phyloP scores from a whole-genome alignment of 352 stramenopile species.

The Blastocystis sp. region DNA sequence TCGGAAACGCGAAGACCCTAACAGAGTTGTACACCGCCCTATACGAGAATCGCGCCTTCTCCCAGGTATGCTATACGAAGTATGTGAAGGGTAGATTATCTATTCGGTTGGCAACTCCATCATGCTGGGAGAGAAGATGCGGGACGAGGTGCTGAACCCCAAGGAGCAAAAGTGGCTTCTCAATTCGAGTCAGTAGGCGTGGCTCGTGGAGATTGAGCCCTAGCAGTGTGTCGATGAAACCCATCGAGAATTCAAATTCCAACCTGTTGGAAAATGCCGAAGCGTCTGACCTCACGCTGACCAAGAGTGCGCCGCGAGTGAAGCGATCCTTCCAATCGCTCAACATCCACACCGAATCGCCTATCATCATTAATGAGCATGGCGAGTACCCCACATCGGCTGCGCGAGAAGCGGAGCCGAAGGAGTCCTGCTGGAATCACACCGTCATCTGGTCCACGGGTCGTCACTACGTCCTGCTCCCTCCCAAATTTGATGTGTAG shows the following conservation, averaged over 20 bases:
- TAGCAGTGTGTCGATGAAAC: too few relatives aligned
- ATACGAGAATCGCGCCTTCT: slow-evolving; percentile 47
- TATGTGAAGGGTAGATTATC: slow-evolving; percentile 19
- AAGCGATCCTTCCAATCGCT: background rate
- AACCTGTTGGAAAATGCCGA: background rate
- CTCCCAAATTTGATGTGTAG: background rate
- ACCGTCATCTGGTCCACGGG: slow-evolving; percentile 12
- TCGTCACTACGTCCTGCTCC: background rate
- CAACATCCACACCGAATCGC: background rate
- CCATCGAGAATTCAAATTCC: too few relatives aligned
- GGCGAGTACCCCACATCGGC: background rate
- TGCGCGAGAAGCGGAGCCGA: background rate
- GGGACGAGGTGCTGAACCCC: background rate
- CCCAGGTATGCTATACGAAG: background rate
- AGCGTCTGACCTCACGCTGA: background rate
- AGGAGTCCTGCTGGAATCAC: slow-evolving; percentile 28
- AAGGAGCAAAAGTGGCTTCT: background rate
- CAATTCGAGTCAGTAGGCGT: background rate
- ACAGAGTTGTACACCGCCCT: slow-evolving; percentile 19
- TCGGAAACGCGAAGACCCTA: slow-evolving; percentile 5
- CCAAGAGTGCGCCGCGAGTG: background rate
- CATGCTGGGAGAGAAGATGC: slow-evolving; percentile 41
- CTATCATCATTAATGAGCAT: slow-evolving; percentile 8
- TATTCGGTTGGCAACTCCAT: slow-evolving; percentile 10
- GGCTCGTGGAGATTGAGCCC: too few relatives aligned